Conservation (phyloP, 1,284 basidiomycete species). For the Volvariella volvacea region DNA sequence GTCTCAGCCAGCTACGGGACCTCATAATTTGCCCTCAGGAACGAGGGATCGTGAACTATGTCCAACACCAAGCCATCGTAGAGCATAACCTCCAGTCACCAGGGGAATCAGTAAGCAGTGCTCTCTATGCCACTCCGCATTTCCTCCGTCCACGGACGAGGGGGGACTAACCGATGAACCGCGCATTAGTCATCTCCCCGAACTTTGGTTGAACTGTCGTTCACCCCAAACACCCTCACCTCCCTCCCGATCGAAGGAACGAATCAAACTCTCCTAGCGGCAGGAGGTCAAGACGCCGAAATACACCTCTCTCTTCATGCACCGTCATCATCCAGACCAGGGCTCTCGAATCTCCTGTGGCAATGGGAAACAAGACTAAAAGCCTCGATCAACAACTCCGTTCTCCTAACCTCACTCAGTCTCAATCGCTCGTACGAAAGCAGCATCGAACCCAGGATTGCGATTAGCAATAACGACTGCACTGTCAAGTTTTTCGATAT, state of each 20-base stretch:
- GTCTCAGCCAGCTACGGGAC: constrained; percentile 66
- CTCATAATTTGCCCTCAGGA: constrained; percentile 69
- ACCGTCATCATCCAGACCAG: constrained; percentile 1
- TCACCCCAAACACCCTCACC: constrained; percentile 64
- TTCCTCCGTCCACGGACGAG: too few relatives aligned
- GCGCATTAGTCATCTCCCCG: too few relatives aligned
- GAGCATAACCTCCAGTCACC: constrained; percentile 57
- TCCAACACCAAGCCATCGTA: constrained; percentile 48
- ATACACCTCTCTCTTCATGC: constrained; percentile 54
- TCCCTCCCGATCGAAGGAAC: constrained; percentile 44
- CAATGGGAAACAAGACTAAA: constrained; percentile 46
- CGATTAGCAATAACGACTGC: constrained; percentile 80
- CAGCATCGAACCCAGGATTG: constrained; percentile 63
- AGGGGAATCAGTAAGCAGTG: constrained; percentile 40
- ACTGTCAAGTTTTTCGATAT: constrained; percentile 74
- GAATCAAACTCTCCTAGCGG: constrained; percentile 64
- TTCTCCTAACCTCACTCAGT: constrained; percentile 60
- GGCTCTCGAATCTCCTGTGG: constrained; percentile 34
- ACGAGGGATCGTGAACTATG: constrained; percentile 62
- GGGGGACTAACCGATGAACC: too few relatives aligned
- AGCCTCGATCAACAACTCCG: constrained; percentile 81
- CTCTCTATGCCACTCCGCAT: constrained; percentile 13
- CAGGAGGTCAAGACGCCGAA: constrained; percentile 78
- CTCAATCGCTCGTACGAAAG: constrained; percentile 50
- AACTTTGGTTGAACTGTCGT: constrained; percentile 46